Percentiles rank a stretch among this genome's conserved stretches.
Conservation (phyloP, 352 stramenopile genomes). For the Phytophthora cactorum region DNA sequence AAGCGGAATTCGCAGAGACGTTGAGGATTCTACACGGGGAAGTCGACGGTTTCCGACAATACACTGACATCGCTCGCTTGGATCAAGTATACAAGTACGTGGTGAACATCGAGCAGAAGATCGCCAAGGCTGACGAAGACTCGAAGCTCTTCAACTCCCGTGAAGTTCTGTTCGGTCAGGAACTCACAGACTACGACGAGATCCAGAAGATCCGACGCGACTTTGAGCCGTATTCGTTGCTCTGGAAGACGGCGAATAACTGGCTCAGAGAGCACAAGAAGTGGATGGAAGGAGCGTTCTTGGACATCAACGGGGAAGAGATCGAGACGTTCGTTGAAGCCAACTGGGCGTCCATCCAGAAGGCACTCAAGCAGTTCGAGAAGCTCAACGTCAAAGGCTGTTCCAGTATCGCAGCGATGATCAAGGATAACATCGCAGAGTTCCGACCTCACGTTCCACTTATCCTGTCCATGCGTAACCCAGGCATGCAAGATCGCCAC, state of each 20-base stretch:
- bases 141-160: conserved; percentile 92
- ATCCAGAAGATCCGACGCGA: conserved; percentile 90
- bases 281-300: conserved; percentile 93
- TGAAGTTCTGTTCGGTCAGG: conserved; percentile 87
- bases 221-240: conserved; percentile 94
- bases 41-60: conserved; percentile 86
- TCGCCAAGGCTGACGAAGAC: conserved; percentile 90
- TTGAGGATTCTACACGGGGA: conserved; percentile 88
- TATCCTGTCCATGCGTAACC: conserved; percentile 89
- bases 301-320: conserved; percentile 91
- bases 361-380: conserved; percentile 94
- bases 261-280: conserved; percentile 93
- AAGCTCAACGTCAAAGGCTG: conserved; percentile 87
- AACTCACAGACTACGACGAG: conserved; percentile 92
- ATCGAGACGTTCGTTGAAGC: conserved; percentile 91
- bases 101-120: conserved; percentile 87
- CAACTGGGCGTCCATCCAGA: conserved; percentile 88
- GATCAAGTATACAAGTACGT: conserved; percentile 91
- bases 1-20: conserved; percentile 90
- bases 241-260: conserved; percentile 93
- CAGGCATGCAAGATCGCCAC: conserved; percentile 94
- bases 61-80: conserved; percentile 85
- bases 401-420: conserved; percentile 84
- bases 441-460: conserved; percentile 93
- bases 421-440: conserved; percentile 91